These are phyloP conservation scores for Stephania yunnanensis DNA, from an alignment of 164 flowering plant species.

Conservation along the genomic window DNA sequence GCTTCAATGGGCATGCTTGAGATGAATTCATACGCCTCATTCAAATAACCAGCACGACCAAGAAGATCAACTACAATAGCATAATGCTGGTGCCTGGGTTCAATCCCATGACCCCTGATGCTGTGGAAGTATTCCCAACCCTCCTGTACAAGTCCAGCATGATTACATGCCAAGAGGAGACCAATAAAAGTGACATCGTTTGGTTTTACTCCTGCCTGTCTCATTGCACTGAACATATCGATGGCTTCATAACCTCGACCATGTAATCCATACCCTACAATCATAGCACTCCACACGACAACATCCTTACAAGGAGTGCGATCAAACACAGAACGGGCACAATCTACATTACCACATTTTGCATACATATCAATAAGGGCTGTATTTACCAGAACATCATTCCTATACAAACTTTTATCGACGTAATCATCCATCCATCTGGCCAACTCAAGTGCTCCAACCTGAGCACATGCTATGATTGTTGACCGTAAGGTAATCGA, in stretches of 20 bases:
- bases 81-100: conserved; percentile 34
- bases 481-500: conserved; percentile 26
- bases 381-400: conserved; percentile 31
- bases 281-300: conserved; percentile 34
- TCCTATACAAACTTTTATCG: conserved; percentile 14
- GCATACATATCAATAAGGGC: conserved; percentile 42
- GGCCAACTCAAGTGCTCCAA: conserved; percentile 28
- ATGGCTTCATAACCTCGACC: conserved; percentile 31
- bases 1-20: conserved; percentile 29
- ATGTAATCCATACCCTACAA: conserved; percentile 31
- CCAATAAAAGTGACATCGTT: conserved; percentile 33
- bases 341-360: conserved; percentile 33
- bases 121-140: conserved; percentile 29
- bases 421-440: conserved; percentile 28
- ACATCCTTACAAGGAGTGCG: conserved; percentile 26
- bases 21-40: conserved; percentile 27
- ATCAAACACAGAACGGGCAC: conserved; percentile 24
- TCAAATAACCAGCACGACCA: conserved; percentile 28
- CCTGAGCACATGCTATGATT: conserved; percentile 29
- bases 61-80: conserved; percentile 33
- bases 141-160: conserved; percentile 26
- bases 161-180: conserved; percentile 30
- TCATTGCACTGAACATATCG: conserved; percentile 25
- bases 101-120: conserved; percentile 28
- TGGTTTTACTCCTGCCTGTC: conserved; percentile 21